Percentiles rank a stretch among this genome's conserved stretches.
Evolutionary conservation across 805 yeast species (phyloP).

Genomic region (Candida sphagnicola): DNA sequence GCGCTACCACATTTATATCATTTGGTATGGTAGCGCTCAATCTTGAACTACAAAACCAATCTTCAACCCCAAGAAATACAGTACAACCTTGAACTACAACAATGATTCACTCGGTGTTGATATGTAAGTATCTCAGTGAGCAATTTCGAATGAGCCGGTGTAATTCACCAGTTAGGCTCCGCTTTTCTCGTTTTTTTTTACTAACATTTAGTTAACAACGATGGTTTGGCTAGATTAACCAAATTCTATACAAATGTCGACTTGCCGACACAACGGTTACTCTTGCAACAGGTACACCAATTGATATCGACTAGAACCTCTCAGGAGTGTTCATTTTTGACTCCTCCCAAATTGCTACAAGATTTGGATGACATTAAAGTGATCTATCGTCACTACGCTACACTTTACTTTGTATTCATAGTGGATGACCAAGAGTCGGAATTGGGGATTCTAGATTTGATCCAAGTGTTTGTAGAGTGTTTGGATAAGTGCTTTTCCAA

Average conservation of each 20-base stretch:
- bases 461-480: conserved; percentile 95
- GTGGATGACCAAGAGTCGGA: conserved; percentile 97
- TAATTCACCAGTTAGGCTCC: too few relatives aligned
- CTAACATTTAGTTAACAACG: conserved; percentile 66
- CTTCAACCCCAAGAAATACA: too few relatives aligned
- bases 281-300: conserved; percentile 78
- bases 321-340: conserved; percentile 80
- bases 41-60: too few relatives aligned
- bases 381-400: conserved; percentile 91
- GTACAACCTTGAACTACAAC: too few relatives aligned
- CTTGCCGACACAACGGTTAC: conserved; percentile 71
- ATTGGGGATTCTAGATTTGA: conserved; percentile 86
- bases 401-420: conserved; percentile 90
- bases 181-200: conserved; percentile 4
- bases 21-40: too few relatives aligned
- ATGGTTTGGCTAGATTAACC: conserved; percentile 83
- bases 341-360: conserved; percentile 79
- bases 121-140: conserved; percentile 56
- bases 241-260: conserved; percentile 93
- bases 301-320: conserved; percentile 68
- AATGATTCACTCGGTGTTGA: conserved; percentile 88
- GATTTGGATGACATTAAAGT: conserved; percentile 76
- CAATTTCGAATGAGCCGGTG: not conserved
- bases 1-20: too few relatives aligned
- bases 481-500: conserved; percentile 89